Evolutionary conservation across 2,329 filamentous ascomycete species (phyloP), one percentile per base, ranked within the genome.

Genomic region (Colletotrichum cereale): DNA sequence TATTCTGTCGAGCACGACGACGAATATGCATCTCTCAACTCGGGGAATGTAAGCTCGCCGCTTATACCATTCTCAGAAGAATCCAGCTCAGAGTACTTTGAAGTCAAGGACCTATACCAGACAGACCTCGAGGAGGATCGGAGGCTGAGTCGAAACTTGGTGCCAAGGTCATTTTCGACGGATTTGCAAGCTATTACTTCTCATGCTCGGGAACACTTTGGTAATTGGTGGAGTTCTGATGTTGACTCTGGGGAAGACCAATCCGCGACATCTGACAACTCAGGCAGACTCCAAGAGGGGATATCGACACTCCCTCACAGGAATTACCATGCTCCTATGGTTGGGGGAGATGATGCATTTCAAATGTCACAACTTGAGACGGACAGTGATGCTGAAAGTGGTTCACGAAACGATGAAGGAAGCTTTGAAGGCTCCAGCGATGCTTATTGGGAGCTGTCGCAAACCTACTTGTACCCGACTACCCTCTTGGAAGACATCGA

Each of bases 181-280:
- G 47, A 18, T 21, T 18, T 5, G 18, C 48, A 50, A 26, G 47
- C 16, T 34, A 14, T 12, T n/a, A 16, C 6, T 10, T 18, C 10
- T 52, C n/a, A 48, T n/a, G 18, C n/a, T 40, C 18, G n/a, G n/a
- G 48, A 16, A 55, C 26, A 4, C 21, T 55, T 26, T 53, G 21
- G 36, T 14, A 48, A 63, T 36, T 53, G 36, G 61, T 63, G 47
- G 36, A 55, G 48, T 44, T 53, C 48, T 29, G 36, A 53, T 18
- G 10, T 31, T 14, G 48, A 34, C 26, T 24, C n/a, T 2, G 36
- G 31, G n/a, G 47, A 44, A n/a, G 36, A 44, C 6, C 47, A 42
- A 7, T 21, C 50, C 16, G 26, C 18, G 24, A 40, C 24, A 6
- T 21, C 29, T 11, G 24, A 34, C 18, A 21, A 24, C 21, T 26